phyloP scores from a whole-genome alignment of 2,329 filamentous ascomycete genomes.

The Verticillium zaregamsianum region DNA sequence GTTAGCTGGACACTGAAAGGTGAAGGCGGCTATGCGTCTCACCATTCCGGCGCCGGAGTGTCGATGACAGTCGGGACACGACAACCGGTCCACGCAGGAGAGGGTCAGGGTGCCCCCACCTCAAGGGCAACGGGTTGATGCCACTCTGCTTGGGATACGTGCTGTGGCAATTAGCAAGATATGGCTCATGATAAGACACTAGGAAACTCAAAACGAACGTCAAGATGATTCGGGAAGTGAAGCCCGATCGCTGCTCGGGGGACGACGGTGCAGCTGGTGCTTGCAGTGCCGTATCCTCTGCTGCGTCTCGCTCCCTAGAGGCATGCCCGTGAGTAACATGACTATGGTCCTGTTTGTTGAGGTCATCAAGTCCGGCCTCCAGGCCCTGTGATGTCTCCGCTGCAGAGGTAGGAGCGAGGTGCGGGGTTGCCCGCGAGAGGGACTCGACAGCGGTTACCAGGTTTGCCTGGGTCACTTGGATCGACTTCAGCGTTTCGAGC shows the following conservation, averaged over 20 bases:
- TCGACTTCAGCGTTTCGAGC: slow-evolving; percentile 24
- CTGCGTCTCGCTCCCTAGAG: background rate
- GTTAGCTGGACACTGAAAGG: slow-evolving; percentile 12
- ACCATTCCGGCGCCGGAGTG: slow-evolving; percentile 79
- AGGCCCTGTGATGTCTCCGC: background rate
- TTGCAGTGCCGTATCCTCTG: slow-evolving; percentile 13
- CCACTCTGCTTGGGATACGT: slow-evolving; percentile 94
- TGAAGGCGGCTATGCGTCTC: slow-evolving; percentile 22
- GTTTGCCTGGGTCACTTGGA: slow-evolving; percentile 36
- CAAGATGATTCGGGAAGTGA: slow-evolving; percentile 52
- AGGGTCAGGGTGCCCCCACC: slow-evolving; percentile 80
- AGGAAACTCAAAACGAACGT: slow-evolving; percentile 32
- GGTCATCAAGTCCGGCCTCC: background rate
- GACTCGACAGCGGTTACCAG: slow-evolving; percentile 35
- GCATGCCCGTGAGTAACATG: background rate
- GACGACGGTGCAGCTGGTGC: slow-evolving; percentile 19
- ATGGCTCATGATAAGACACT: slow-evolving; percentile 2
- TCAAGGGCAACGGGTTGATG: slow-evolving; percentile 83
- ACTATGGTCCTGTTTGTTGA: background rate
- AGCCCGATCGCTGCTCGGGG: slow-evolving; percentile 35
- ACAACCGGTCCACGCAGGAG: slow-evolving; percentile 78
- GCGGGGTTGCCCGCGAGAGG: slow-evolving; percentile 24
- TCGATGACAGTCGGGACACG: slow-evolving; percentile 71
- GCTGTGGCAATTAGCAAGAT: slow-evolving; percentile 25
- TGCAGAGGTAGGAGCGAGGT: background rate